These are phyloP conservation scores for Ceratorhiza oryzae-sativae DNA, from an alignment of 1,284 basidiomycete species.

Conservation along the genomic window DNA sequence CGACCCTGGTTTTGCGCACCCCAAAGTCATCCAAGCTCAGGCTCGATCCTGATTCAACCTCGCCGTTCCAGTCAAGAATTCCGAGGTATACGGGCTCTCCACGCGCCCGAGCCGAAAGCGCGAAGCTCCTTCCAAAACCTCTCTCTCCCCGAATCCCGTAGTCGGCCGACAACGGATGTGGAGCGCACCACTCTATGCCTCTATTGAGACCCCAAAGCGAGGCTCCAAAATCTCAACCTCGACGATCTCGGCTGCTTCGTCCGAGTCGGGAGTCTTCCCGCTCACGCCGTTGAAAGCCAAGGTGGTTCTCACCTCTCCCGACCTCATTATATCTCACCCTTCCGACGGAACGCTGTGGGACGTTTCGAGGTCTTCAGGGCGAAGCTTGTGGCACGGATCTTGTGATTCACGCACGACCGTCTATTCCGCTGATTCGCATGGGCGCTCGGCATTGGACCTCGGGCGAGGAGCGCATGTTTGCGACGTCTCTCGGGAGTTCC, in stretches of 20 bases:
- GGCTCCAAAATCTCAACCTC: background rate
- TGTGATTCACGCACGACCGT: conserved; percentile 2
- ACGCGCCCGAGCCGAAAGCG: conserved; percentile 2
- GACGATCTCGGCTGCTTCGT: conserved; percentile 14
- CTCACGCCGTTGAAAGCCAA: conserved; percentile 23
- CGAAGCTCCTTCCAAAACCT: background rate
- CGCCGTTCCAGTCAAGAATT: conserved; percentile 24
- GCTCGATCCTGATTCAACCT: background rate
- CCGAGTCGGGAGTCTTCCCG: conserved; percentile 33
- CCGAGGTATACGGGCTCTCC: conserved; percentile 29
- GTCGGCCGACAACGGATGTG: conserved; percentile 1
- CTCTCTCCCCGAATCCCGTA: background rate
- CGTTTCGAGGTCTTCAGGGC: background rate
- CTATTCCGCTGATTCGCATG: background rate
- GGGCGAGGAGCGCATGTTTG: background rate
- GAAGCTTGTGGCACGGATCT: conserved; percentile 12
- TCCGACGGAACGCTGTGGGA: conserved; percentile 26
- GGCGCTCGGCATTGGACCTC: background rate
- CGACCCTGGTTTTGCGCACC: background rate
- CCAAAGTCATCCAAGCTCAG: background rate
- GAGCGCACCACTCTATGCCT: conserved; percentile 6
- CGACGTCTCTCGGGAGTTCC: background rate
- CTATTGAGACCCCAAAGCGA: background rate
- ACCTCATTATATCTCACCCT: conserved; percentile 24
- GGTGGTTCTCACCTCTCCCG: conserved; percentile 10